Percentiles rank a stretch among this genome's conserved stretches.
Evolutionary conservation across 345 rosid species (phyloP).

Genomic region (Salix suchowensis): DNA sequence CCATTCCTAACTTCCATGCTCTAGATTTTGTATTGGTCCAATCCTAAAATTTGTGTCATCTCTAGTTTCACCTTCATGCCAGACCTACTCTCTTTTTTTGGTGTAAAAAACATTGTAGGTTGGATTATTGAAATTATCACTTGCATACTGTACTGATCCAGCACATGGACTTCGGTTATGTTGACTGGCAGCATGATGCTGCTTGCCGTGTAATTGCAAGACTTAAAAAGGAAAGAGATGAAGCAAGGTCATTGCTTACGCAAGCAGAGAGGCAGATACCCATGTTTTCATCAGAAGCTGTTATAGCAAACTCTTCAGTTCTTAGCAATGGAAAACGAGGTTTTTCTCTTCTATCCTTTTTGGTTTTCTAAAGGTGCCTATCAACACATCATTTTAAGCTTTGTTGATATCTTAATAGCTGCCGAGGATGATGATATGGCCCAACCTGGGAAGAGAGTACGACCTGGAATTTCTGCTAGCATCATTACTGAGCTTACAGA

Average conservation of each 20-base stretch:
- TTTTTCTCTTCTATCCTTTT: constrained; percentile 19
- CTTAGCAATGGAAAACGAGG: constrained; percentile 89
- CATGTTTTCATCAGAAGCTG: constrained; percentile 37
- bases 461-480: constrained; percentile 65
- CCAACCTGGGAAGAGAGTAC: constrained; percentile 30
- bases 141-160: background rate
- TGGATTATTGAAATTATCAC: background rate
- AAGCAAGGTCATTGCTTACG: constrained; percentile 76
- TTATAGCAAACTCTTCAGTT: constrained; percentile 39
- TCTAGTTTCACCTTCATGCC: background rate
- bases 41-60: background rate
- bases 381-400: constrained; percentile 7
- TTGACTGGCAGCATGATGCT: constrained; percentile 76
- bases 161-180: background rate
- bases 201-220: constrained; percentile 99
- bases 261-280: constrained; percentile 75
- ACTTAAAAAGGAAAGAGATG: constrained; percentile 90
- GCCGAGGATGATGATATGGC: constrained; percentile 24
- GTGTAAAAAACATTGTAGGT: background rate
- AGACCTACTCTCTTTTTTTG: background rate
- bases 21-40: background rate
- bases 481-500: constrained; percentile 72
- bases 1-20: background rate
- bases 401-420: constrained; percentile 12
- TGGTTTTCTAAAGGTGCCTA: background rate